Evolutionary conservation across 208 protist genomes (phyloP).

Genomic region (Leishmania aethiopica): DNA sequence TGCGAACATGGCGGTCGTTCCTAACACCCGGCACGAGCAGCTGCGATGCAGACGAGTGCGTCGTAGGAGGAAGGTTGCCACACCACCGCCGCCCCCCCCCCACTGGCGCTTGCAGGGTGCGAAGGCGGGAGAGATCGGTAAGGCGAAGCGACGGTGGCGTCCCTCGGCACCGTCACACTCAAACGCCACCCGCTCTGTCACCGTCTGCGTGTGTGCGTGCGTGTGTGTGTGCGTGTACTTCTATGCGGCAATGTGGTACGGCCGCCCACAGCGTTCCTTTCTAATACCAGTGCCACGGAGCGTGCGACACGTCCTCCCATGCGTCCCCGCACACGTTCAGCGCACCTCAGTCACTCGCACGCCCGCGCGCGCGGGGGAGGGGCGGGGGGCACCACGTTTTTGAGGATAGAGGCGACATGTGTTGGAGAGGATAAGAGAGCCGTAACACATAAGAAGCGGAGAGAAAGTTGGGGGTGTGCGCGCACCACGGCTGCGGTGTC

Average conservation of each 20-base stretch:
- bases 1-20: conserved; percentile 6
- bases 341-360: not conserved
- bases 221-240: not conserved
- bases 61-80: not conserved
- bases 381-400: not conserved
- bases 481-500: not conserved
- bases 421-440: not conserved
- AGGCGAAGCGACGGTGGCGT: not conserved
- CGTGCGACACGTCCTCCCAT: not conserved
- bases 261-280: not conserved
- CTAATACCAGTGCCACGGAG: not conserved
- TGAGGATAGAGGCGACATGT: not conserved
- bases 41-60: not conserved
- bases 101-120: not conserved
- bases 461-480: not conserved
- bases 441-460: not conserved
- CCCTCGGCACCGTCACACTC: not conserved
- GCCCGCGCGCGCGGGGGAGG: no score
- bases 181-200: not conserved
- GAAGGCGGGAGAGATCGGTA: not conserved
- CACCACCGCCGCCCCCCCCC: not conserved
- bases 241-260: not conserved
- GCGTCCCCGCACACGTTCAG: not conserved
- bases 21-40: not conserved
- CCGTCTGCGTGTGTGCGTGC: not conserved